These are phyloP conservation scores for Xylariaceae sp. DNA, from an alignment of 2,329 filamentous ascomycete genomes.

Conservation along the genomic window DNA sequence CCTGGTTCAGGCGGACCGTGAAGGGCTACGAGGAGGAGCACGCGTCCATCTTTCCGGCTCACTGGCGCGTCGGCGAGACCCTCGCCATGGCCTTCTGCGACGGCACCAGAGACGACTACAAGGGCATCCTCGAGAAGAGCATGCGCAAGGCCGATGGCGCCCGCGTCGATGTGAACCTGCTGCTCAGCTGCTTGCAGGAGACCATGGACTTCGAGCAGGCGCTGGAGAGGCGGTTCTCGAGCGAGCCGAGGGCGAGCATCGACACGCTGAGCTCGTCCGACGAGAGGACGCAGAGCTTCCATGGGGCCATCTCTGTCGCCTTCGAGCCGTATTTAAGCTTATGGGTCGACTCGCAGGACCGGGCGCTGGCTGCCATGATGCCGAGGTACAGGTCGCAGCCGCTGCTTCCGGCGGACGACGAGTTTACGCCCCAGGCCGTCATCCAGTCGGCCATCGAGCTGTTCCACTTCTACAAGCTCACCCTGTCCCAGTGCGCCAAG, in stretches of 20 bases:
- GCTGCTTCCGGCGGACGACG: conserved; percentile 75
- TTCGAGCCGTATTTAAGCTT: conserved; percentile 96
- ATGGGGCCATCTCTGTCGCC: conserved; percentile 87
- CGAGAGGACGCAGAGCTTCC: conserved; percentile 71
- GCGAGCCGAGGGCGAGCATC: conserved; percentile 69
- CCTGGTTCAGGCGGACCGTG: conserved; percentile 94
- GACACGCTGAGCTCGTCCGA: conserved; percentile 81
- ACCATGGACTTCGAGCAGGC: conserved; percentile 95
- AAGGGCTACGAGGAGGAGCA: conserved; percentile 96
- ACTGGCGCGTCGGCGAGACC: conserved; percentile 87
- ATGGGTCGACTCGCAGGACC: conserved; percentile 96
- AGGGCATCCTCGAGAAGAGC: conserved; percentile 80
- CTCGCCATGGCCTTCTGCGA: conserved; percentile 92
- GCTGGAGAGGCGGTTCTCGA: conserved; percentile 77
- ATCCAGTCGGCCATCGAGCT: conserved; percentile 92
- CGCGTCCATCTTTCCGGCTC: conserved; percentile 73
- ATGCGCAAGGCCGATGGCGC: conserved; percentile 73
- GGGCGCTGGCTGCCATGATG: conserved; percentile 75
- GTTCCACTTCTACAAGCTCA: conserved; percentile 94
- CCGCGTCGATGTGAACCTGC: conserved; percentile 80
- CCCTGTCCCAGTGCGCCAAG: conserved; percentile 90
- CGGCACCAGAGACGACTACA: conserved; percentile 91
- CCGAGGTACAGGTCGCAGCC: conserved; percentile 83
- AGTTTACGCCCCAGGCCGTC: conserved; percentile 85
- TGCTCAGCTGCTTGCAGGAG: conserved; percentile 86